Evolutionary conservation across 495 filamentous ascomycete genomes (phyloP), one percentile per base, ranked within the genome.

Genomic region (Talaromyces wortmannii): DNA sequence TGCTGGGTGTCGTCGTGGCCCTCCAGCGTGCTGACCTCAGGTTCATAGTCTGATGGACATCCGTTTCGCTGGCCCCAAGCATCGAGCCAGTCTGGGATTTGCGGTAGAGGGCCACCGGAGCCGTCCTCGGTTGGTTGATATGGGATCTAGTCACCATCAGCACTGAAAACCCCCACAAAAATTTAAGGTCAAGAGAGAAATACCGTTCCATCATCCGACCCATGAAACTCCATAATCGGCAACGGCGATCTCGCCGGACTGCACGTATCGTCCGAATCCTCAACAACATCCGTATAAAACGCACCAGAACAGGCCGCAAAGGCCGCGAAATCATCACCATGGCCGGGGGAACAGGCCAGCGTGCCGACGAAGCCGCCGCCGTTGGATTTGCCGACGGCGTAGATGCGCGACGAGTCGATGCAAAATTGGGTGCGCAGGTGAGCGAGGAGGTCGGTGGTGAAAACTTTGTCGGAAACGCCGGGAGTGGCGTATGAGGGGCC

Each of bases 321-420:
- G 5, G 76, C 76, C 8, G 76, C 76, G 55, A 79, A 75, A 0
- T 66, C 59, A 23, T 68, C 69, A 7, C 66, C 60, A 0, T 57
- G 65, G 5, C 64, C 49, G 23, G 40, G 11, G 33, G 73, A 62
- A 62, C 83, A 84, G 2, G 83, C 81, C 3, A 86, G 71, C 0
- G 76, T 63, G 36, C 68, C 67, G 3, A 74, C 70, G 53, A 85
- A 79, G 3, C 80, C 80, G 6, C 79, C 83, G 17, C 83, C 83
- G 58, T 83, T 81, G 1, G 79, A 83, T 57, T 83, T 82, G 3
- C 83, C 83, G 6, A 73, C 72, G 1, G 81, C 79, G 55, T 79
- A 85, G 29, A 84, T 62, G 30, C 79, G 75, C 36, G 57, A 59
- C 4, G 64, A 51, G 57, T 85, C 80, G 51, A 84, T 69, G 63